Conservation (phyloP, 495 filamentous ascomycete species). For the Penicillium egyptiacum region DNA sequence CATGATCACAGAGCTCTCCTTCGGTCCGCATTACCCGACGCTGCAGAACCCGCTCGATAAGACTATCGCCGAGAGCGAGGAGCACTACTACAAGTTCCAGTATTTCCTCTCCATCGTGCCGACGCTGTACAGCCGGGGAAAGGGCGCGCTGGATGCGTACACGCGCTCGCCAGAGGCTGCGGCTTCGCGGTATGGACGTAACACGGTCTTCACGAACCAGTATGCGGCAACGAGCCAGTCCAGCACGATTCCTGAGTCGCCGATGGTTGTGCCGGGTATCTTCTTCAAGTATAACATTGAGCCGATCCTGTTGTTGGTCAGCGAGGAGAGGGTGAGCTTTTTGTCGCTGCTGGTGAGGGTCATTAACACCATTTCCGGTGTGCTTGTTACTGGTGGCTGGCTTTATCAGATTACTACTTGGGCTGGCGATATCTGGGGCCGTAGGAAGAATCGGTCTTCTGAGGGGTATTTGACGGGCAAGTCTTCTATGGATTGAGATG, state of each 20-base stretch:
- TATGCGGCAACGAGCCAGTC: constrained; percentile 93
- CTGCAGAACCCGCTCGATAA: constrained; percentile 93
- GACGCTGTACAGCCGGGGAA: constrained; percentile 78
- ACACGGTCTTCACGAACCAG: constrained; percentile 88
- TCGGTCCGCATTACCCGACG: constrained; percentile 90
- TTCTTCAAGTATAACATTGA: constrained; percentile 99
- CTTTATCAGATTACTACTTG: constrained; percentile 60
- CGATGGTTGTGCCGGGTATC: constrained; percentile 72
- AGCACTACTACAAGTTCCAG: constrained; percentile 93
- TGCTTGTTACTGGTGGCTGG: constrained; percentile 64
- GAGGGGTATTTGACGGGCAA: constrained; percentile 61
- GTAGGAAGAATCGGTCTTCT: constrained; percentile 43
- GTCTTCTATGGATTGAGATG: constrained; percentile 40
- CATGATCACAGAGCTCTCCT: constrained; percentile 94
- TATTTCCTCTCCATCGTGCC: constrained; percentile 98
- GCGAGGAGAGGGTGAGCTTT: constrained; percentile 75
- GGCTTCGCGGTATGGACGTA: constrained; percentile 30
- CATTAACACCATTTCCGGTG: constrained; percentile 63
- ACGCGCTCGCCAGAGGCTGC: constrained; percentile 26
- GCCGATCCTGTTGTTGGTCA: constrained; percentile 83
- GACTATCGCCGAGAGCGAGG: constrained; percentile 71
- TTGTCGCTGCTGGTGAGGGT: constrained; percentile 73
- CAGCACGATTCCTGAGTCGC: constrained; percentile 62
- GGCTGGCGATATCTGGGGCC: constrained; percentile 44
- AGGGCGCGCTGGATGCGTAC: constrained; percentile 46